These are phyloP conservation scores for Pythium brachiatum DNA, from an alignment of 352 stramenopile species.

Conservation along the genomic window DNA sequence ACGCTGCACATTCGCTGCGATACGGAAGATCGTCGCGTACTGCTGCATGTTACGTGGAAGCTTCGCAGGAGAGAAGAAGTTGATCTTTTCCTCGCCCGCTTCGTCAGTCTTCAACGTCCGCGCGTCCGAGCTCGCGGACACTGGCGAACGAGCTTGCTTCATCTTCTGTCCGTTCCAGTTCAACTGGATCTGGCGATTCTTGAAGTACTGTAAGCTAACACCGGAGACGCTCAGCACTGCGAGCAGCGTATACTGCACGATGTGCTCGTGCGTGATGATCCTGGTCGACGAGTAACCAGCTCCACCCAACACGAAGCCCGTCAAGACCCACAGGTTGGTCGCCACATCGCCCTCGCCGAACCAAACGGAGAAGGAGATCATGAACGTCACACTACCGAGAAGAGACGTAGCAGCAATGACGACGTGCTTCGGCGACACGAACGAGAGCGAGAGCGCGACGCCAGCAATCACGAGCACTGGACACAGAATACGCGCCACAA, in stretches of 20 bases:
- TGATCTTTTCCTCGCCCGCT: conserved; percentile 45
- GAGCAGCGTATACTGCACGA: conserved; percentile 63
- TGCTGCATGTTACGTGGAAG: conserved; percentile 82
- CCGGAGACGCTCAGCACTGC: conserved; percentile 35
- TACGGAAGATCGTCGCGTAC: conserved; percentile 78
- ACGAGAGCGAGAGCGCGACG: conserved; percentile 39
- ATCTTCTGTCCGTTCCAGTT: conserved; percentile 28
- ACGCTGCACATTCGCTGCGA: conserved; percentile 83
- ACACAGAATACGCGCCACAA: conserved; percentile 59
- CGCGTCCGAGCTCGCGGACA: conserved; percentile 79
- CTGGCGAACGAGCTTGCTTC: conserved; percentile 32
- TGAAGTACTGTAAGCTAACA: conserved; percentile 50
- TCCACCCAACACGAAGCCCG: conserved; percentile 66
- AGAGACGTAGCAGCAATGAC: conserved; percentile 65
- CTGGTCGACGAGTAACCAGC: conserved; percentile 35
- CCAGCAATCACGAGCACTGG: conserved; percentile 40
- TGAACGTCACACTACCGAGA: conserved; percentile 58
- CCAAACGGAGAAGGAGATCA: conserved; percentile 77
- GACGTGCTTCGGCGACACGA: conserved; percentile 52
- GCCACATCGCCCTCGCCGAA: conserved; percentile 58
- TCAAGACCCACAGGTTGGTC: conserved; percentile 59
- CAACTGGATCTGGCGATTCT: conserved; percentile 31
- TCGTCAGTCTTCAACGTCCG: conserved; percentile 60
- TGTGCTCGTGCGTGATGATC: conserved; percentile 60
- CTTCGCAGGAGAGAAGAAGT: conserved; percentile 76